These are phyloP conservation scores for Phytophthora nicotianae DNA, from an alignment of 352 stramenopile genomes.

Conservation along the genomic window DNA sequence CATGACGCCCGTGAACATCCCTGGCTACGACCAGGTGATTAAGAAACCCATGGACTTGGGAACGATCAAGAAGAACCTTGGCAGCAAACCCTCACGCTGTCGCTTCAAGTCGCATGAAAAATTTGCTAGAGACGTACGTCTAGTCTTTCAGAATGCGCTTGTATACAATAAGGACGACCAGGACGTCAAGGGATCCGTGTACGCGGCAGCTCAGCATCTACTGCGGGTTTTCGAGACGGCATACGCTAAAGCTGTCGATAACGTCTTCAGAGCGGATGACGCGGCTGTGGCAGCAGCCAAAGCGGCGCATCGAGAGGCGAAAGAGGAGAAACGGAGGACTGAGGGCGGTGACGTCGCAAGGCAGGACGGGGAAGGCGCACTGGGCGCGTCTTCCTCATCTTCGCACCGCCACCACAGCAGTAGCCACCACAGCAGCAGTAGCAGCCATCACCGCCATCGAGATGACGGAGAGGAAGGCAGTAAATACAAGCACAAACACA, in stretches of 20 bases:
- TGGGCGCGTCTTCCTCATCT: conserved; percentile 20
- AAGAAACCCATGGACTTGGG: conserved; percentile 87
- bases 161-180: conserved; percentile 82
- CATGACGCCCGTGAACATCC: conserved; percentile 75
- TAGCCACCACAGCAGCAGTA: conserved; percentile 21
- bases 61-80: conserved; percentile 77
- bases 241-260: conserved; percentile 78
- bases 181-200: conserved; percentile 79
- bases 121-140: conserved; percentile 80
- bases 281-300: no score
- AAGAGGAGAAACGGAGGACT: conserved; percentile 24
- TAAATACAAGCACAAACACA: conserved; percentile 65
- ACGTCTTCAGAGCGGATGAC: conserved; percentile 52
- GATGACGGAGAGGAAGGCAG: conserved; percentile 40
- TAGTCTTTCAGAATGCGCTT: conserved; percentile 86
- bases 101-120: conserved; percentile 87
- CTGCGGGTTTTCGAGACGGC: conserved; percentile 82
- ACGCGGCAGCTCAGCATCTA: conserved; percentile 79
- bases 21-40: conserved; percentile 74
- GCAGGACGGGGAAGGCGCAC: conserved; percentile 6
- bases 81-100: conserved; percentile 79
- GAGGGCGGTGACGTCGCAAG: conserved; percentile 10
- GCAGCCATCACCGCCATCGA: conserved; percentile 13
- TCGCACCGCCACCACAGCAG: conserved; percentile 22
- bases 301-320: conserved; percentile 37